Conservation (phyloP, 129 eudicot species). For the Glebionis coronaria region DNA sequence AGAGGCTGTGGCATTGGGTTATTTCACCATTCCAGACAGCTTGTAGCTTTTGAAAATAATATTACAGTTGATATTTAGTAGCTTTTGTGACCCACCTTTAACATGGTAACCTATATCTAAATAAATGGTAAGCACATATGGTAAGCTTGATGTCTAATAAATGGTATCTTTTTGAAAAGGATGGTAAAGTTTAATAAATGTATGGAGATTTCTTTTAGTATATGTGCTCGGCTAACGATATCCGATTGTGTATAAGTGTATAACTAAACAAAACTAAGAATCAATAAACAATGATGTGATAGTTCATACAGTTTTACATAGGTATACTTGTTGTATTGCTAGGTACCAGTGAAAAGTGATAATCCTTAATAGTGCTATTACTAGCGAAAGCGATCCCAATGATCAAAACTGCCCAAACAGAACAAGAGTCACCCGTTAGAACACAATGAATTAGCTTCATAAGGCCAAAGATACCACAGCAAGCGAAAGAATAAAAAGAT, state of each 20-base stretch:
- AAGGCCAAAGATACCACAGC: not conserved
- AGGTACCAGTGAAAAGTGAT: not conserved
- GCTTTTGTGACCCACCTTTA: conserved; percentile 1
- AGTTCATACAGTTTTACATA: not conserved
- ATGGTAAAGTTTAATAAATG: no score
- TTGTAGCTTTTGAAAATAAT: conserved; percentile 14
- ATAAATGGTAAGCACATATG: not conserved
- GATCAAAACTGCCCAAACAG: not conserved
- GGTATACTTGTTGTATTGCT: not conserved
- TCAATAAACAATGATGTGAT: not conserved
- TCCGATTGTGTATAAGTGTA: not conserved
- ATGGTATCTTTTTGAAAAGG: no score
- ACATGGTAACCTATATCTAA: not conserved
- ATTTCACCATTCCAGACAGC: conserved; percentile 3
- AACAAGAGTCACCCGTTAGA: not conserved
- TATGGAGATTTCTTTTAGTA: no score
- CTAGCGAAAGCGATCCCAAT: not conserved
- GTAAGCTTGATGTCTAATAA: no score
- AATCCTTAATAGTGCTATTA: not conserved
- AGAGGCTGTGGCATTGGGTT: conserved; percentile 1
- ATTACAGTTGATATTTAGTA: not conserved
- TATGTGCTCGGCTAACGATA: not conserved
- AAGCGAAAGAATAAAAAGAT: not conserved
- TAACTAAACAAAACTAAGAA: not conserved
- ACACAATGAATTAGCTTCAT: not conserved